Evolutionary conservation across 2,329 filamentous ascomycete species (phyloP).

Genomic region (Xylariaceae sp.): DNA sequence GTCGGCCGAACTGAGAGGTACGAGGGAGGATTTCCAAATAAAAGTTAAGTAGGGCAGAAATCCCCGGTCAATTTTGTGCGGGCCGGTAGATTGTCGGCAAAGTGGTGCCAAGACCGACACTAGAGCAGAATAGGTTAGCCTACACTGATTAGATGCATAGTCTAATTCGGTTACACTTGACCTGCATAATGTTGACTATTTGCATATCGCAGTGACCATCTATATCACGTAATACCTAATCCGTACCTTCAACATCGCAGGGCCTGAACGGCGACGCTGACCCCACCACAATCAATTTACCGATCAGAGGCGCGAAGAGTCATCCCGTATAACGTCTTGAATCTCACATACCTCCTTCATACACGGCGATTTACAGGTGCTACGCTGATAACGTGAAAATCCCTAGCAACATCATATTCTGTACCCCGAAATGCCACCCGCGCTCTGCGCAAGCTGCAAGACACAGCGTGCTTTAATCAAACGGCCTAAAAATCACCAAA

Average conservation of each 20-base stretch:
- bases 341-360: background rate
- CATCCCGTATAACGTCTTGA: too few relatives aligned
- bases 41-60: slow-evolving; percentile 26
- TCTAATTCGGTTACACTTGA: too few relatives aligned
- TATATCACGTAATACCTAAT: too few relatives aligned
- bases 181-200: too few relatives aligned
- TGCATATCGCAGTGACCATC: too few relatives aligned
- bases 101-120: background rate
- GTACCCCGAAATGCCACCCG: slow-evolving; percentile 63
- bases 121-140: background rate
- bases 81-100: slow-evolving; percentile 28
- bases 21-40: slow-evolving; percentile 32
- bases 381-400: background rate
- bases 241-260: too few relatives aligned
- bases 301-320: too few relatives aligned
- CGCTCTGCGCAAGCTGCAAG: slow-evolving; percentile 71
- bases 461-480: slow-evolving; percentile 80
- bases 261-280: too few relatives aligned
- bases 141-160: too few relatives aligned
- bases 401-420: background rate
- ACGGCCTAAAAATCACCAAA: slow-evolving; percentile 89
- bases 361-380: background rate
- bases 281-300: too few relatives aligned
- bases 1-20: slow-evolving; percentile 36
- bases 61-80: slow-evolving; percentile 28